Evolutionary conservation across 257 asterid species (phyloP).

Genomic region (Solanum chiquidenum): DNA sequence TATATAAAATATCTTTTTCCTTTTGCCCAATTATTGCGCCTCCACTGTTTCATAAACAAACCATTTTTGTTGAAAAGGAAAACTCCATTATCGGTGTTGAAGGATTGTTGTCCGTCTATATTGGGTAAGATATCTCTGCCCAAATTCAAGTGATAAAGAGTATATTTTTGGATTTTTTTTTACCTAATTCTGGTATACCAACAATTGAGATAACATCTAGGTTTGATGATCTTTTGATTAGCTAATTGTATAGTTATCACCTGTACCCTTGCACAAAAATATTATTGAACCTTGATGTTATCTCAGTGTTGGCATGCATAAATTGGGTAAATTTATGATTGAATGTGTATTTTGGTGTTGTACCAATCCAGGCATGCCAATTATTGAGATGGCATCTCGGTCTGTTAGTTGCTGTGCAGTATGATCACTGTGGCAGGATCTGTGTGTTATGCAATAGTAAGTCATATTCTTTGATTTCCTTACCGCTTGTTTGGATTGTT

Average conservation of each 20-base stretch:
- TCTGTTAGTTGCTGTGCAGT: background rate
- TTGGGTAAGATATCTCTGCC: background rate
- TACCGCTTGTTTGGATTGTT: background rate
- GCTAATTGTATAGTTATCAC: background rate
- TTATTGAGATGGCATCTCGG: background rate
- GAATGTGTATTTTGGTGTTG: background rate
- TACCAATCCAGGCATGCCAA: background rate
- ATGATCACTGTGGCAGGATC: background rate
- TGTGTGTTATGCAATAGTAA: background rate
- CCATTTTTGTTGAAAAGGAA: background rate
- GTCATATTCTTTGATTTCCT: background rate
- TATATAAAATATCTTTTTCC: background rate
- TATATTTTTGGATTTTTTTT: background rate
- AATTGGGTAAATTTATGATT: background rate
- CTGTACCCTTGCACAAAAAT: background rate
- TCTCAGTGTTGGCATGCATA: constrained; percentile 1
- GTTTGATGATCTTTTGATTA: background rate
- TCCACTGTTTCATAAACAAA: background rate
- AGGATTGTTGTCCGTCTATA: background rate
- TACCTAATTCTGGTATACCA: background rate
- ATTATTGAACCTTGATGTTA: background rate
- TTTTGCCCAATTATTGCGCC: background rate
- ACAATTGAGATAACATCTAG: background rate
- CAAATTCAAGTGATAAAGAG: background rate
- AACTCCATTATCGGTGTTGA: background rate